These are phyloP conservation scores for Lactifluus hygrophoroides DNA, from an alignment of 768 basidiomycete species.

Conservation along the genomic window DNA sequence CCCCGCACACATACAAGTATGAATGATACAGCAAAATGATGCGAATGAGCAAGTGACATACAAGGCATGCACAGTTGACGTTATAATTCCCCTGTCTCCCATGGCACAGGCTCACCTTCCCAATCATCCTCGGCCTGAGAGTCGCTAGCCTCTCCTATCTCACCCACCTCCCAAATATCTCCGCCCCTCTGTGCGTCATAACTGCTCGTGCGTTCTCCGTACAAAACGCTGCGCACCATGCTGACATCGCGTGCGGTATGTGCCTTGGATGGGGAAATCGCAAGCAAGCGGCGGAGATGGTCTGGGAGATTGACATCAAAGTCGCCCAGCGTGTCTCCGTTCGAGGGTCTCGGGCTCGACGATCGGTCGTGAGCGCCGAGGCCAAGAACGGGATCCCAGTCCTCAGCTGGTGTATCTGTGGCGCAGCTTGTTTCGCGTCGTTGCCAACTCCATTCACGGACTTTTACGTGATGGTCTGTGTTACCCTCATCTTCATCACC, in stretches of 20 bases:
- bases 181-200: slow-evolving; percentile 61
- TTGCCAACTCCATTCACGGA: slow-evolving; percentile 25
- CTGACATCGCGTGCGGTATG: slow-evolving; percentile 22
- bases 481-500: slow-evolving; percentile 24
- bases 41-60: slow-evolving; percentile 26
- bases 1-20: slow-evolving; percentile 2
- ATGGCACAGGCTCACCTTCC: slow-evolving; percentile 78
- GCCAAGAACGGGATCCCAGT: slow-evolving; percentile 11
- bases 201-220: slow-evolving; percentile 44
- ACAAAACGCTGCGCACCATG: slow-evolving; percentile 52
- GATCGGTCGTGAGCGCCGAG: slow-evolving; percentile 12
- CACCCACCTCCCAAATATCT: slow-evolving; percentile 71
- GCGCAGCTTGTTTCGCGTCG: background rate
- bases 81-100: slow-evolving; percentile 73
- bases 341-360: slow-evolving; percentile 15
- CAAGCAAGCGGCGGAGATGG: slow-evolving; percentile 54
- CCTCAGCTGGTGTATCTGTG: slow-evolving; percentile 12
- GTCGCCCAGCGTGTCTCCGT: slow-evolving; percentile 30
- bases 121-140: slow-evolving; percentile 35
- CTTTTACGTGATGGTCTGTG: slow-evolving; percentile 25
- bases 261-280: slow-evolving; percentile 42
- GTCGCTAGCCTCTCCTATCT: slow-evolving; percentile 35
- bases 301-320: slow-evolving; percentile 58
- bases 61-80: slow-evolving; percentile 9
- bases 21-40: slow-evolving; percentile 10